Evolutionary conservation across 108 stramenopile species (phyloP).

Genomic region (Stephanodiscus minutulus): DNA sequence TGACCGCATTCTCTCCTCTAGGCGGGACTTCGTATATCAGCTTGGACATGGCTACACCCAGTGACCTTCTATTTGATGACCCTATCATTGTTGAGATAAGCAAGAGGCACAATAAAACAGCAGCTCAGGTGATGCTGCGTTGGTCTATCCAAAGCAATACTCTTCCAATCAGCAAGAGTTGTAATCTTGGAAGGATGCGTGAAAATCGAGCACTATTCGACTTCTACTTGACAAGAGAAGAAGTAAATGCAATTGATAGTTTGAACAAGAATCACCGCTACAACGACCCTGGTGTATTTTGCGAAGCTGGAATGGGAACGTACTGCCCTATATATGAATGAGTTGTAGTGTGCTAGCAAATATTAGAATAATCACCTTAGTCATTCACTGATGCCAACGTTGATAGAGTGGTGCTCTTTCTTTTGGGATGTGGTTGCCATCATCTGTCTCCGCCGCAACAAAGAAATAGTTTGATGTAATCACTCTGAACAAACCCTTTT

Average conservation of each 20-base stretch:
- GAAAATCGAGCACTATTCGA: slow-evolving; percentile 84
- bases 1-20: slow-evolving; percentile 85
- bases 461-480: no score
- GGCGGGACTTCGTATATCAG: slow-evolving; percentile 82
- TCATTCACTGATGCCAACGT: no score
- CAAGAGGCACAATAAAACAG: slow-evolving; percentile 63
- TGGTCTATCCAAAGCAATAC: slow-evolving; percentile 90
- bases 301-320: slow-evolving; percentile 82
- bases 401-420: no score
- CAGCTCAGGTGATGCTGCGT: slow-evolving; percentile 87
- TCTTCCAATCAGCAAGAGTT: slow-evolving; percentile 80
- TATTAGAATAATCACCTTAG: background rate
- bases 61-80: slow-evolving; percentile 71
- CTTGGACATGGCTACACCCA: slow-evolving; percentile 76
- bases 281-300: slow-evolving; percentile 93
- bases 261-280: slow-evolving; percentile 86
- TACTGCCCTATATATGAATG: slow-evolving; percentile 92
- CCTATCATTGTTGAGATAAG: slow-evolving; percentile 62
- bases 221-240: slow-evolving; percentile 74
- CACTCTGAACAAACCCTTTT: no score
- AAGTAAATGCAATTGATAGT: slow-evolving; percentile 70
- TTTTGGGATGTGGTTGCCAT: no score
- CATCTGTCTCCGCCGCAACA: no score
- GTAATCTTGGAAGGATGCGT: slow-evolving; percentile 60
- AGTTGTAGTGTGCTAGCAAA: background rate